These are phyloP conservation scores for Dorcoceras hygrometricum DNA, from an alignment of 257 asterid genomes.

Conservation along the genomic window DNA sequence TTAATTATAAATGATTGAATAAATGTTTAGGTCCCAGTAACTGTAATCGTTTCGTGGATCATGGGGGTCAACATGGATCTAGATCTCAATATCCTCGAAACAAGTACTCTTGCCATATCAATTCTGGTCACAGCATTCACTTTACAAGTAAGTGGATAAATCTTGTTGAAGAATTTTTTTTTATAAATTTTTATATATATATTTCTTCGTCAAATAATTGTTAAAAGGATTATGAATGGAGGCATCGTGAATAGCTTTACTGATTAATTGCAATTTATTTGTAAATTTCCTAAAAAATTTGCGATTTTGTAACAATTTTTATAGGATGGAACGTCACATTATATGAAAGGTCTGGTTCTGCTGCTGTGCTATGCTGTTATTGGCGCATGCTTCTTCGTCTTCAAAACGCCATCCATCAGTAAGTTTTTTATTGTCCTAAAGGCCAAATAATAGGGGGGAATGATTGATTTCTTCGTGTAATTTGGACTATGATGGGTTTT, in stretches of 20 bases:
- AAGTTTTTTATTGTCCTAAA: conserved; percentile 23
- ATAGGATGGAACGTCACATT: conserved; percentile 92
- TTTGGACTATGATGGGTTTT: neutral
- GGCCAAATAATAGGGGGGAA: neutral
- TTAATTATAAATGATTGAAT: neutral
- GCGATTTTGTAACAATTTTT: neutral
- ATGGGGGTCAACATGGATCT: conserved; percentile 69
- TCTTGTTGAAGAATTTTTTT: neutral
- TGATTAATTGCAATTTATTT: neutral
- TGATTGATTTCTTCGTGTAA: neutral
- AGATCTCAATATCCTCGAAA: conserved; percentile 54
- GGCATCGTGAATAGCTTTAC: too few species aligned
- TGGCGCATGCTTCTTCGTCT: conserved; percentile 71
- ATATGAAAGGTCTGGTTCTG: conserved; percentile 82
- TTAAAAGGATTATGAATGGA: neutral
- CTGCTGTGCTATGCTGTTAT: conserved; percentile 65
- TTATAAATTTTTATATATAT: too few species aligned
- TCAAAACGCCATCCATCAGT: conserved; percentile 37
- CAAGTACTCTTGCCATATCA: conserved; percentile 60
- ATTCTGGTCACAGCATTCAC: conserved; percentile 68
- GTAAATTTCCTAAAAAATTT: too few species aligned
- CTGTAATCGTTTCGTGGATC: conserved; percentile 65
- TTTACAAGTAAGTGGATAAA: conserved; percentile 44
- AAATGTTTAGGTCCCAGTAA: conserved; percentile 54
- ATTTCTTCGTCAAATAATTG: too few species aligned